Evolutionary conservation across 1,284 basidiomycete genomes (phyloP).

Genomic region (Tremellales sp.): DNA sequence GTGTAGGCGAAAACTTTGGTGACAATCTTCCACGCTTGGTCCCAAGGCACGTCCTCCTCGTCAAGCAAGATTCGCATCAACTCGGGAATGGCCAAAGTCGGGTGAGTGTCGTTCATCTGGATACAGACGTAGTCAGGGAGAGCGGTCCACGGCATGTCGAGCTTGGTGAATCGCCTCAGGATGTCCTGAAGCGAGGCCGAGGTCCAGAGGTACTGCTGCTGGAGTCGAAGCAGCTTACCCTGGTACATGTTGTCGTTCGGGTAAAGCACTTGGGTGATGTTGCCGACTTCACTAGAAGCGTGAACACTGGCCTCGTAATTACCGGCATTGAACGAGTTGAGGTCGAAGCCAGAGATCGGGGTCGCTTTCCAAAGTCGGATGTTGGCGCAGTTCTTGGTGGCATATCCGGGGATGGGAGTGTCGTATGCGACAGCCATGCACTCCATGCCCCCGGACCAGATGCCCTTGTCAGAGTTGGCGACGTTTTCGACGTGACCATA

Average conservation of each 20-base stretch:
- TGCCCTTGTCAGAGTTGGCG: constrained; percentile 58
- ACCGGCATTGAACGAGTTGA: constrained; percentile 88
- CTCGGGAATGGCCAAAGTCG: constrained; percentile 88
- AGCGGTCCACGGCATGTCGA: constrained; percentile 46
- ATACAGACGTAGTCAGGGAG: constrained; percentile 83
- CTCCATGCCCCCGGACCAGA: constrained; percentile 86
- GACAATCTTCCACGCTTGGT: constrained; percentile 76
- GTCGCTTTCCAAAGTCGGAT: constrained; percentile 60
- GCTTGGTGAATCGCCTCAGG: constrained; percentile 53
- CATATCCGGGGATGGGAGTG: constrained; percentile 77
- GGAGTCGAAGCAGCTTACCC: constrained; percentile 85
- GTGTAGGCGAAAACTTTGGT: constrained; percentile 90
- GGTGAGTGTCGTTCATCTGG: constrained; percentile 78
- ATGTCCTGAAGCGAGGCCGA: constrained; percentile 66
- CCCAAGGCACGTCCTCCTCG: constrained; percentile 82
- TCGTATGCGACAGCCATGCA: constrained; percentile 86
- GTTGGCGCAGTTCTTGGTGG: constrained; percentile 51
- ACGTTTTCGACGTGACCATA: constrained; percentile 73
- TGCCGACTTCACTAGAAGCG: constrained; percentile 78
- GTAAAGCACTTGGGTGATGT: constrained; percentile 82
- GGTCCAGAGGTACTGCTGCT: constrained; percentile 74
- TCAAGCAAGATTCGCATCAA: constrained; percentile 77
- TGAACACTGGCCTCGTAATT: constrained; percentile 84
- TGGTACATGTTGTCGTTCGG: constrained; percentile 52
- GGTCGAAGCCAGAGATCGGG: constrained; percentile 85